These are phyloP conservation scores for Gaeumannomyces tritici DNA, from an alignment of 2,329 filamentous ascomycete species.

Conservation along the genomic window DNA sequence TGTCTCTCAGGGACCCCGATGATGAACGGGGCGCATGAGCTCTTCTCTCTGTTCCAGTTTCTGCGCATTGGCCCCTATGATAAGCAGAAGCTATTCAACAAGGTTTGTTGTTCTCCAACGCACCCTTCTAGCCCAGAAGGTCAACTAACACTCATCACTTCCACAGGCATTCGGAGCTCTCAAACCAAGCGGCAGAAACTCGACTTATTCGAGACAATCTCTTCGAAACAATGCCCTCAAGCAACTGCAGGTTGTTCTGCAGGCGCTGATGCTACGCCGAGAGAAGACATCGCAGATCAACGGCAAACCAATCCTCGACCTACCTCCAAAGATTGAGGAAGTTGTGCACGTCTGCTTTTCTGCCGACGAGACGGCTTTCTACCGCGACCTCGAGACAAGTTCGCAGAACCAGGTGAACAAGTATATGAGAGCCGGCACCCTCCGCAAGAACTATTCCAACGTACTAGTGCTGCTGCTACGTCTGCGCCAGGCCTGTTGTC, in stretches of 20 bases:
- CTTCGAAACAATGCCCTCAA: conserved; percentile 55
- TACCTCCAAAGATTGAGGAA: conserved; percentile 57
- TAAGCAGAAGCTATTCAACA: conserved; percentile 50
- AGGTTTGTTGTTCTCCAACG: conserved; percentile 23
- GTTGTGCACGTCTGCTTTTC: conserved; percentile 55
- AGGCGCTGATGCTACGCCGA: conserved; percentile 71
- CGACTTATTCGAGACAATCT: conserved; percentile 22
- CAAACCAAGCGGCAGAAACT: conserved; percentile 13
- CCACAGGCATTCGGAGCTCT: conserved; percentile 29
- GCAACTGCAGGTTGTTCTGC: conserved; percentile 65
- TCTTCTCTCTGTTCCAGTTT: conserved; percentile 71
- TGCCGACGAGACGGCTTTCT: conserved; percentile 55
- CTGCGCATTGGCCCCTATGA: conserved; percentile 68
- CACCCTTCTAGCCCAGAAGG: conserved; percentile 6
- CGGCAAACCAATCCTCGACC: conserved; percentile 62
- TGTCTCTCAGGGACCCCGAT: conserved; percentile 77
- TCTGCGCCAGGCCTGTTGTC: conserved; percentile 72
- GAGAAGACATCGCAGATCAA: conserved; percentile 74
- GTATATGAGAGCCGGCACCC: conserved; percentile 58
- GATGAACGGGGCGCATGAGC: conserved; percentile 76
- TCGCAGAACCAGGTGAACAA: conserved; percentile 66
- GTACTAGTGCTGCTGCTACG: conserved; percentile 72
- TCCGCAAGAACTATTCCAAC: conserved; percentile 67
- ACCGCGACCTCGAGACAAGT: conserved; percentile 54
- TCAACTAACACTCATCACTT: conserved; percentile 7